Evolutionary conservation across 2,329 filamentous ascomycete species (phyloP), one percentile per base, ranked within the genome.

Genomic region (Thermochaetoides dissita): DNA sequence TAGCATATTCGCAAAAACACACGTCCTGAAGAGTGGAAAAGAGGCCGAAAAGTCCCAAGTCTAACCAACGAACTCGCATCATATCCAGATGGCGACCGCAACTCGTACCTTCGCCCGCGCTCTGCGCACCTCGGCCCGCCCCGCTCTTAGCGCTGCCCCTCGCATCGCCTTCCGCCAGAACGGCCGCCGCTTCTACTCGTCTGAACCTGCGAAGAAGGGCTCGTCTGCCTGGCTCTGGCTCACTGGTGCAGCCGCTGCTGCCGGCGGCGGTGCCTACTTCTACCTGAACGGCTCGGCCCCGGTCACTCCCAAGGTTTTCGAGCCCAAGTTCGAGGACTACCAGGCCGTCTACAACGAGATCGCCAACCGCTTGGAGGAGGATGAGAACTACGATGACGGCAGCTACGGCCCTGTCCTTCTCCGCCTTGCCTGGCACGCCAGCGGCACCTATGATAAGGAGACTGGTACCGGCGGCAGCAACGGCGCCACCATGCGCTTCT

Each of bases 351-450:
- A 96, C 70, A 76, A 95, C 61, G 81, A 80, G 58, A 79, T 96
- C 54, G 88, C 89, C 42, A 65, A 70, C 57, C 72, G 72, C 47
- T 69, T 96, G 42, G 81, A 91, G 63, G 84, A 95, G 66, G 79
- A 94, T 59, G 85, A 91, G 54, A 82, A 95, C 52, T 96, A 96
- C 62, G 89, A 96, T 57, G 89, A 98, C 62, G 89, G 91, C 53
- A 91, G 83, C 68, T 96, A 93, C 60, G 89, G 87, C 44, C 91
- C 89, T 29, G 87, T 96, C 47, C 71, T 96, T 43, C 67, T 96
- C 50, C 79, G 89, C 56, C 75, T 96, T 53, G 89, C 86, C 48
- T 96, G 91, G 89, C 91, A 96, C 68, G 79, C 81, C 51, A 87
- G 81, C 54, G 89, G 89, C 54, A 98, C 89, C 55, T 96, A 81